Evolutionary conservation across 805 yeast genomes (phyloP).

Genomic region (Candida andamanensis): DNA sequence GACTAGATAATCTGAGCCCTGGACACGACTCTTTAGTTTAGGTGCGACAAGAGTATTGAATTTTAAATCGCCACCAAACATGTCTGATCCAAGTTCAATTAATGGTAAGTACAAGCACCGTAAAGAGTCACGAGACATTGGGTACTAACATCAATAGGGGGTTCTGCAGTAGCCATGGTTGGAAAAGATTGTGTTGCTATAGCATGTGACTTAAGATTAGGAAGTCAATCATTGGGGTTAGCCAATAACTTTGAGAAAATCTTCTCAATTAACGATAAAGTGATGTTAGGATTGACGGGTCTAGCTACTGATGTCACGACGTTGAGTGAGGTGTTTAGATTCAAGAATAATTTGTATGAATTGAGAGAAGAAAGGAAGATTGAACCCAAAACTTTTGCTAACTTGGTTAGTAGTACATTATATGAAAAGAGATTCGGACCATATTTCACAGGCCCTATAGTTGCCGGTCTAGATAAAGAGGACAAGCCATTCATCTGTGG

Average conservation of each 20-base stretch:
- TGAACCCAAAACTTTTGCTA: conserved; percentile 92
- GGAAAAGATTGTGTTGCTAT: conserved; percentile 98
- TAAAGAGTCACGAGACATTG: neutral
- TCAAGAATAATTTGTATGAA: conserved; percentile 83
- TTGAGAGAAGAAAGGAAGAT: conserved; percentile 86
- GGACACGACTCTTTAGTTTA: too few relatives aligned
- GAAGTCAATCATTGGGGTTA: conserved; percentile 88
- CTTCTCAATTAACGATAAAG: conserved; percentile 73
- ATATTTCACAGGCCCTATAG: conserved; percentile 93
- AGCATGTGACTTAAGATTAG: conserved; percentile 91
- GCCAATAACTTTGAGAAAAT: conserved; percentile 91
- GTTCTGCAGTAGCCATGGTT: conserved; percentile 96
- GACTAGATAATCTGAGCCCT: too few relatives aligned
- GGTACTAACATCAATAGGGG: conserved; percentile 41
- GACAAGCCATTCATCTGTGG: conserved; percentile 89
- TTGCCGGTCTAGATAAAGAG: conserved; percentile 86
- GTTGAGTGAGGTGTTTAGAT: conserved; percentile 72
- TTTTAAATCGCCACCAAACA: conserved; percentile 17
- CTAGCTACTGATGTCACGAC: conserved; percentile 92
- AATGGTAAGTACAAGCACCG: conserved; percentile 40
- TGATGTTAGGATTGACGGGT: conserved; percentile 89
- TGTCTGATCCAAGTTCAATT: conserved; percentile 78
- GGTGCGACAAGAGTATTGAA: neutral
- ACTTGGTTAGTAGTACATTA: conserved; percentile 82
- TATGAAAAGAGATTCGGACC: conserved; percentile 95